phyloP scores from a whole-genome alignment of 164 flowering plant genomes.

The Litsea cubeba region DNA sequence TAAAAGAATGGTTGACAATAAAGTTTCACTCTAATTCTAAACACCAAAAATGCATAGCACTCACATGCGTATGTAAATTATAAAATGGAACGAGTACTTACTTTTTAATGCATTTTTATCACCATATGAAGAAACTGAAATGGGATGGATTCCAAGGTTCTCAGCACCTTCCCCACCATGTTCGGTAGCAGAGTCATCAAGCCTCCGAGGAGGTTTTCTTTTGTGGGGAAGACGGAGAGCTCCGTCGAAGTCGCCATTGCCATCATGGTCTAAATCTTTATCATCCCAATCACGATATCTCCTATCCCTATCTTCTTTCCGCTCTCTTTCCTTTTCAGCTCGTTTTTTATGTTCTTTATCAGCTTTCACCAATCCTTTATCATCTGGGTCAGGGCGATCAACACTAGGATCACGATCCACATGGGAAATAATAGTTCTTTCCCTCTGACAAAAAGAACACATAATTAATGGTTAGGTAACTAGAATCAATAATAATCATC shows the following conservation, averaged over 20 bases:
- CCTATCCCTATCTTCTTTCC: neutral
- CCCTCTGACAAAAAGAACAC: neutral
- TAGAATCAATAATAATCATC: too few relatives aligned
- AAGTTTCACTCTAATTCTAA: too few relatives aligned
- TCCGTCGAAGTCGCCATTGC: slow-evolving; percentile 32
- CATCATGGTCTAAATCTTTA: slow-evolving; percentile 48
- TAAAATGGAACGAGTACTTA: slow-evolving; percentile 22
- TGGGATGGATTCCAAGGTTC: slow-evolving; percentile 32
- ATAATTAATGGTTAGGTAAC: neutral
- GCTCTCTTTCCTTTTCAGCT: neutral
- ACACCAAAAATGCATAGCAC: too few relatives aligned
- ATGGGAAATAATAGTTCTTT: neutral
- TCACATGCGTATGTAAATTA: neutral
- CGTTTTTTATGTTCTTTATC: slow-evolving; percentile 56
- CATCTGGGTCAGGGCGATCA: neutral
- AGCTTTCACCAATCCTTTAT: slow-evolving; percentile 20
- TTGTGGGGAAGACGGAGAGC: slow-evolving; percentile 41
- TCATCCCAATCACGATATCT: slow-evolving; percentile 52
- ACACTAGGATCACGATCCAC: neutral
- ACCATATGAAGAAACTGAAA: slow-evolving; percentile 36
- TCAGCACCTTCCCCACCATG: slow-evolving; percentile 47
- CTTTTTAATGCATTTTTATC: slow-evolving; percentile 51
- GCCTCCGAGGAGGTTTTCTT: slow-evolving; percentile 31
- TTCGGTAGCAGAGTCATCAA: slow-evolving; percentile 47
- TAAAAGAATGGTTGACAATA: neutral